Evolutionary conservation across 176 grass and related monocot species (phyloP), one percentile per base, ranked within the genome.

Genomic region (Avena sativa): DNA sequence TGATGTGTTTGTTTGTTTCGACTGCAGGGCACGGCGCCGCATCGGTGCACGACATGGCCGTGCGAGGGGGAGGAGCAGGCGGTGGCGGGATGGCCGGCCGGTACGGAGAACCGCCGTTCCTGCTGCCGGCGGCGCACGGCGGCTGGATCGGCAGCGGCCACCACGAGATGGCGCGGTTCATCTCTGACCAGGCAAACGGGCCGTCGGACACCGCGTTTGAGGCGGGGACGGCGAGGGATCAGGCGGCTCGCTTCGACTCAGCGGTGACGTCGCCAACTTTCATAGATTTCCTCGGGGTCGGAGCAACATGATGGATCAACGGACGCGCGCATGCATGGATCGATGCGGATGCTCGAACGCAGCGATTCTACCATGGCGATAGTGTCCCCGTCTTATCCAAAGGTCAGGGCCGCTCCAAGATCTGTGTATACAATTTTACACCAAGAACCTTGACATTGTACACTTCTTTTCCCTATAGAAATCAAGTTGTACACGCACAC

Each of bases 241-340:
- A 64, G 17, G 70, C 59, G 51, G 50, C 69, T 6, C 81, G 68
- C 59, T 85, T 88, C 21, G 89, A 88, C 32, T 64, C 52, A 20
- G 61, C 68, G 0, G 52, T 83, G 79, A 14, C 50, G 79, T 69
- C 91, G 60, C 93, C 93, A 3, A 36, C 93, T 43, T 98, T 94
- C 88, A 98, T 98, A 55, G 93, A 98, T 89, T 98, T 98, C 83
- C 96, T 98, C 63, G 96, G 96, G 19, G 96, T 98, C 48, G 96
- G 96, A 62, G 90, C 89, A 32, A 93, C 93, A 92, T 93, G 93
- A 95, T 43, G 46, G 59, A 77, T 53, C 49, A 6, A 69, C 38
- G n/a, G 66, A 59, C 9, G 76, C 32, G 57, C 77, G 38, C 56
- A 79, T 81, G 21, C 60, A 79, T 61, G 36, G 34, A 43, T 79